Percentiles rank a stretch among this genome's conserved stretches.
phyloP scores from a whole-genome alignment of 78 protist genomes.

The Paratrimastix pyriformis region DNA sequence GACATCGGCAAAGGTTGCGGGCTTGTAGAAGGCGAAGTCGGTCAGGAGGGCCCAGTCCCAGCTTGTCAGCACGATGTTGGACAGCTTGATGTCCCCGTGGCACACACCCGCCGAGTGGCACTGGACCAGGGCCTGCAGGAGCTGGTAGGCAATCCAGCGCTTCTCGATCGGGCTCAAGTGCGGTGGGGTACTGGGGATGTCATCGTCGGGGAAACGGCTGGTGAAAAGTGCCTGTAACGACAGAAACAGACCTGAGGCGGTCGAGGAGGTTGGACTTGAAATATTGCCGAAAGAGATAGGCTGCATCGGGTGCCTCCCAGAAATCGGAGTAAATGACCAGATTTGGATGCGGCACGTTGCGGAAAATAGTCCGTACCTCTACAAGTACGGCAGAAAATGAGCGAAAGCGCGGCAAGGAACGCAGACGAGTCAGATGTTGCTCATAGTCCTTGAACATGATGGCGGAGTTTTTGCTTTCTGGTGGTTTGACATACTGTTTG shows the following conservation, averaged over 20 bases:
- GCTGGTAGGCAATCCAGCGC: constrained; percentile 69
- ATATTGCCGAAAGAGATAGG: constrained; percentile 60
- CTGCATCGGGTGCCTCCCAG: constrained; percentile 56
- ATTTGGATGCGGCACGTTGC: constrained; percentile 25
- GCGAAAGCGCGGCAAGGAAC: too few species aligned
- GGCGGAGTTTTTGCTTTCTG: too few species aligned
- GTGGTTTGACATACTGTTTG: too few species aligned
- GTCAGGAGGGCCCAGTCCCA: constrained; percentile 58
- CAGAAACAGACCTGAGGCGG: constrained; percentile 27
- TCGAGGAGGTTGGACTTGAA: constrained; percentile 45
- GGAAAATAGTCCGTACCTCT: constrained; percentile 30
- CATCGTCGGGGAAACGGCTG: too few species aligned
- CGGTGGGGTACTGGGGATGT: constrained; percentile 53
- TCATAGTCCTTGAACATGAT: too few species aligned
- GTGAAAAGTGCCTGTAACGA: too few species aligned
- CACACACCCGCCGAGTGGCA: constrained; percentile 30
- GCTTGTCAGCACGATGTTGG: constrained; percentile 68
- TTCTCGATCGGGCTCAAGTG: constrained; percentile 56
- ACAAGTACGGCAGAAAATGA: too few species aligned
- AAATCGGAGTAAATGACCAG: constrained; percentile 56
- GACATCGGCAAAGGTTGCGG: background rate
- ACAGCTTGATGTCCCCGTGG: constrained; percentile 58
- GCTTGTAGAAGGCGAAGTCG: constrained; percentile 45
- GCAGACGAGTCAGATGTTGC: too few species aligned
- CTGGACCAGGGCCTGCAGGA: constrained; percentile 56